Evolutionary conservation across 2,329 filamentous ascomycete species (phyloP).

Genomic region (Chaetomiaceae sp.): DNA sequence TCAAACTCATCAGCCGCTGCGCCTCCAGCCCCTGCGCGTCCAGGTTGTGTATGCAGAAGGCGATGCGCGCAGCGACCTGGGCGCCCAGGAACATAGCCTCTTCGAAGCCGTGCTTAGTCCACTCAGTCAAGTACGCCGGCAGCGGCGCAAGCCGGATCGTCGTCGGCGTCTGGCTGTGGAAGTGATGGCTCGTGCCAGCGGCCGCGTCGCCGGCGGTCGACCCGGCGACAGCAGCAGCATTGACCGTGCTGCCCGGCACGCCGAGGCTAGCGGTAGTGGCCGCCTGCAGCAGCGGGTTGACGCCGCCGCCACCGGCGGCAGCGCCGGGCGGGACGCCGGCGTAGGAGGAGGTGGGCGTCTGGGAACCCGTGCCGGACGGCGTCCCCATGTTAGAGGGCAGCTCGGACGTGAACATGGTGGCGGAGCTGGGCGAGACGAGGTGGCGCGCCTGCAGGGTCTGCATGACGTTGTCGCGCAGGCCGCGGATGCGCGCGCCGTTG

Average conservation of each 20-base stretch:
- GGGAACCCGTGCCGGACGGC: constrained; percentile 80
- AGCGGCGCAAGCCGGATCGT: constrained; percentile 71
- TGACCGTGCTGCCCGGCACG: constrained; percentile 38
- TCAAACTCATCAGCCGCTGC: constrained; percentile 51
- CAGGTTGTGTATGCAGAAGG: constrained; percentile 54
- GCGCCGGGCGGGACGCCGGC: constrained; percentile 36
- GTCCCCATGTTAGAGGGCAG: constrained; percentile 91
- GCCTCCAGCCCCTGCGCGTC: constrained; percentile 46
- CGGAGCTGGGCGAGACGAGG: constrained; percentile 83
- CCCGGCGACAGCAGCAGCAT: constrained; percentile 30
- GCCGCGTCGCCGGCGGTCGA: constrained; percentile 35
- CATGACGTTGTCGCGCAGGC: constrained; percentile 84
- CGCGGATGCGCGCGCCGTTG: constrained; percentile 66
- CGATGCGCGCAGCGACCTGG: constrained; percentile 68
- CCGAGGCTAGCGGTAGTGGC: constrained; percentile 66
- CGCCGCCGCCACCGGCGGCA: constrained; percentile 39
- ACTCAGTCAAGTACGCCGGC: constrained; percentile 84
- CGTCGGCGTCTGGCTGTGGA: constrained; percentile 68
- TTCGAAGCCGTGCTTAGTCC: constrained; percentile 74
- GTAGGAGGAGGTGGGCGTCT: constrained; percentile 70
- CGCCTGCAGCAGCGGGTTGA: constrained; percentile 87
- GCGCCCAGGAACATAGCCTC: constrained; percentile 83
- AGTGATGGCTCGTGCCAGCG: constrained; percentile 43
- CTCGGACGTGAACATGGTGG: constrained; percentile 95
- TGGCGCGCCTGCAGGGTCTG: constrained; percentile 75